phyloP scores from a whole-genome alignment of 805 yeast species.

The Yarrowia keelungensis region DNA sequence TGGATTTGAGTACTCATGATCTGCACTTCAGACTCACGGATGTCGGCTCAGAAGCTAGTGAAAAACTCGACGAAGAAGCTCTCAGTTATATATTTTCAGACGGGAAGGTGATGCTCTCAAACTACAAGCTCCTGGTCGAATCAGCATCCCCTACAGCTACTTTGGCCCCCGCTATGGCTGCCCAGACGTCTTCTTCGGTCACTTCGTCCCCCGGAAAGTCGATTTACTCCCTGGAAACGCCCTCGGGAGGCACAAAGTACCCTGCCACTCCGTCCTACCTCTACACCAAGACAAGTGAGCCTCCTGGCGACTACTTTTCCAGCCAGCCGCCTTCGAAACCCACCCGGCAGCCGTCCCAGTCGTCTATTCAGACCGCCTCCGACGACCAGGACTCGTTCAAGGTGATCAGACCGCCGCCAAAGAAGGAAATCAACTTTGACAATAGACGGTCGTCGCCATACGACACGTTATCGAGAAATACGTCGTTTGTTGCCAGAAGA shows the following conservation, averaged over 20 bases:
- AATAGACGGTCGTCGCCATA: conserved; percentile 79
- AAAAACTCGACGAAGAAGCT: conserved; percentile 44
- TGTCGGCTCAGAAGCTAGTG: conserved; percentile 58
- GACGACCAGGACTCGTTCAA: conserved; percentile 58
- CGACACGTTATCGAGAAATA: conserved; percentile 49
- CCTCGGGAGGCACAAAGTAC: conserved; percentile 18
- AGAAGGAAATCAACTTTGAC: conserved; percentile 78
- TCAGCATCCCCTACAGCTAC: neutral
- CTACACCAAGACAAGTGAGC: conserved; percentile 40
- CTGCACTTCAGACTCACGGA: conserved; percentile 68
- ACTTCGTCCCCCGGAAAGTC: conserved; percentile 34
- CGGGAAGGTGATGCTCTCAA: conserved; percentile 3
- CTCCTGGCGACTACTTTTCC: conserved; percentile 30
- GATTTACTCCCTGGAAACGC: conserved; percentile 18
- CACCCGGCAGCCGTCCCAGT: conserved; percentile 5
- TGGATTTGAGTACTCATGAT: conserved; percentile 43
- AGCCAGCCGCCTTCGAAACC: conserved; percentile 16
- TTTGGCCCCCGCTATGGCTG: neutral
- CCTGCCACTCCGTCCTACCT: conserved; percentile 31
- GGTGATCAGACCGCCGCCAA: conserved; percentile 67
- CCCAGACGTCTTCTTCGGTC: conserved; percentile 5
- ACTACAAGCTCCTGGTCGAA: conserved; percentile 26
- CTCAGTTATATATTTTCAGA: conserved; percentile 16
- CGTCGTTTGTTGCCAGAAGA: conserved; percentile 70
- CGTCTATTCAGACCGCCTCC: conserved; percentile 1